Conservation (phyloP, 1,284 basidiomycete species). For the Trichosporon coremiiforme region DNA sequence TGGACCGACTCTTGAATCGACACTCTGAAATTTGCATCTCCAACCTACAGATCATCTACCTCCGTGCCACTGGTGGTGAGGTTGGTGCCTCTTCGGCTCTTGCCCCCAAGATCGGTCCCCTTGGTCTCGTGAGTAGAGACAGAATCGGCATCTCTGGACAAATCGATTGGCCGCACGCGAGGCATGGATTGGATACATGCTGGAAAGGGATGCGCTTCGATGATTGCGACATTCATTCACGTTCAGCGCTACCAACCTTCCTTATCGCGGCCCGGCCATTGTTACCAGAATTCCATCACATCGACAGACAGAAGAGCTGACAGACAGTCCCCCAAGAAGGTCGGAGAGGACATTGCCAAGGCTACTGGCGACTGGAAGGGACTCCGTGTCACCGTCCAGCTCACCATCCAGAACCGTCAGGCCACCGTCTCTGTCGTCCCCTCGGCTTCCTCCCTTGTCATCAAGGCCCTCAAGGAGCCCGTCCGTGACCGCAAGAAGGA, state of each 20-base stretch:
- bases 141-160: neutral
- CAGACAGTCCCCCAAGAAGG: conserved; percentile 95
- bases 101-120: conserved; percentile 99
- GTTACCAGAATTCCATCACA: neutral
- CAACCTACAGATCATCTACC: conserved; percentile 79
- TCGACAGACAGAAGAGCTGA: neutral
- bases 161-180: neutral
- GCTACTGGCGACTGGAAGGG: conserved; percentile 99
- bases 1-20: conserved; percentile 5
- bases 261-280: neutral
- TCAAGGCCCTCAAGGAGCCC: conserved; percentile 98
- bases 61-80: conserved; percentile 98
- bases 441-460: conserved; percentile 96
- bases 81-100: conserved; percentile 98
- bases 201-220: neutral
- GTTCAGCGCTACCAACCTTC: neutral
- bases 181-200: neutral
- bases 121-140: conserved; percentile 81
- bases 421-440: conserved; percentile 95
- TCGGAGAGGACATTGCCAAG: conserved; percentile 99
- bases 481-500: conserved; percentile 99
- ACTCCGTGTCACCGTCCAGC: conserved; percentile 97
- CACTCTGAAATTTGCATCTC: conserved; percentile 2
- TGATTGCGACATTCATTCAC: no score
- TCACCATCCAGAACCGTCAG: conserved; percentile 99